Percentiles rank a stretch among this genome's conserved stretches.
These are phyloP conservation scores for Hebeloma cylindrosporum DNA, from an alignment of 768 basidiomycete species.

Conservation along the genomic window DNA sequence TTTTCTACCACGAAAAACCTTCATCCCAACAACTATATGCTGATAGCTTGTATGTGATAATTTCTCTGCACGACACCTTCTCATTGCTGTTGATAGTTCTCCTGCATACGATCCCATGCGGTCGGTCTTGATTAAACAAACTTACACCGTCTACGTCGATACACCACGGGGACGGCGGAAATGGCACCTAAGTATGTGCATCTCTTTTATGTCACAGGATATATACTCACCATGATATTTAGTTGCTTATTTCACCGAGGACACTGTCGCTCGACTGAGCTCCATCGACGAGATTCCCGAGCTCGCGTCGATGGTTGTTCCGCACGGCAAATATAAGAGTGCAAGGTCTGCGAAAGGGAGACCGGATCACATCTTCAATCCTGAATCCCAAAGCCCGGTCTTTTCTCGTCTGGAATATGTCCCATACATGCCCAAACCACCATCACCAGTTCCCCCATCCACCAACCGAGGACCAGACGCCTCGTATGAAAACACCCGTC, in stretches of 20 bases:
- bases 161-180: conserved; percentile 67
- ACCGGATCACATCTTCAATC: conserved; percentile 50
- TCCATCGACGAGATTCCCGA: conserved; percentile 66
- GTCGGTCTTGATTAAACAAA: conserved; percentile 69
- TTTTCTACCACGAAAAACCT: conserved; percentile 79
- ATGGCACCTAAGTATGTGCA: conserved; percentile 80
- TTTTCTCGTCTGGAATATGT: conserved; percentile 47
- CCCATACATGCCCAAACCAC: conserved; percentile 37
- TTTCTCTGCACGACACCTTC: conserved; percentile 18
- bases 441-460: conserved; percentile 19
- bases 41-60: conserved; percentile 47
- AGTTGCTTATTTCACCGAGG: conserved; percentile 83
- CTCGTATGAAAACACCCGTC: conserved; percentile 16
- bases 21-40: conserved; percentile 48
- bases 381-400: conserved; percentile 36
- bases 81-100: conserved; percentile 18
- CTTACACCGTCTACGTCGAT: conserved; percentile 77
- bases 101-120: conserved; percentile 35
- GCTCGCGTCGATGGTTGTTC: conserved; percentile 51
- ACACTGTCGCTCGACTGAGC: conserved; percentile 56
- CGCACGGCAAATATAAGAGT: conserved; percentile 68
- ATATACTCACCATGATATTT: conserved; percentile 2
- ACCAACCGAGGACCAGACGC: conserved; percentile 15
- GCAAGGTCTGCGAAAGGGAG: conserved; percentile 65
- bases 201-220: not conserved